Evolutionary conservation across 2,329 filamentous ascomycete species (phyloP), one percentile per base, ranked within the genome.

Genomic region (Fusarium buxicola): DNA sequence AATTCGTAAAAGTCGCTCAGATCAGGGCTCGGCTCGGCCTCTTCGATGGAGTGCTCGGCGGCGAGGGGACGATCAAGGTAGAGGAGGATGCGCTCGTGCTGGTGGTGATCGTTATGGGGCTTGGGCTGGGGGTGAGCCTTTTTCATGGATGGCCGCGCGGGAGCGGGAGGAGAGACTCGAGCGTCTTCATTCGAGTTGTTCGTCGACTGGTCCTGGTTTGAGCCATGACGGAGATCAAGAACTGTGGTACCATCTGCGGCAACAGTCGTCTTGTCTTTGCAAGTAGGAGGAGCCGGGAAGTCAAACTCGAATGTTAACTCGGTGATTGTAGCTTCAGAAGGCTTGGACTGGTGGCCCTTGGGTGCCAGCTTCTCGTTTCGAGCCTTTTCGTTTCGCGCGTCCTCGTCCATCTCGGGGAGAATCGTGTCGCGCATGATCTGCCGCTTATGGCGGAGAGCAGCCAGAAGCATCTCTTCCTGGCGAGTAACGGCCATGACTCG

Each of bases 401-500:
- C 74, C 28, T 78, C 79, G 27, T 80, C 78, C 12, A 78, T 74
- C 57, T 82, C 79, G 18, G 78, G 74, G 11, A 80, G 72, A 15
- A 80, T 75, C 4, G 77, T 79, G 59, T 84, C 80, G 3, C 82
- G 81, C 80, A 85, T 84, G n/a, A 77, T 76, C 4, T 83, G 80
- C n/a, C 84, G 78, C 75, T 85, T 86, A 64, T 82, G 79, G 8
- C 85, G 79, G 36, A 87, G 76, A 3, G 85, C 85, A 3, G 84
- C 81, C 5, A 87, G 75, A 1, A 87, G 76, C 78, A 86, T 81
- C 71, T 87, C 83, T 58, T 87, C 85, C 59, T 86, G 84, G 5
- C 77, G 79, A 0, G 84, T 86, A 15, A 87, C 83, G 1, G 84
- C 82, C 81, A 87, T 86, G 51, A 86, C 76, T 2, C 84, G 80